These are phyloP conservation scores for Dioscorea zingiberensis DNA, from an alignment of 106 monocot species.

Conservation along the genomic window DNA sequence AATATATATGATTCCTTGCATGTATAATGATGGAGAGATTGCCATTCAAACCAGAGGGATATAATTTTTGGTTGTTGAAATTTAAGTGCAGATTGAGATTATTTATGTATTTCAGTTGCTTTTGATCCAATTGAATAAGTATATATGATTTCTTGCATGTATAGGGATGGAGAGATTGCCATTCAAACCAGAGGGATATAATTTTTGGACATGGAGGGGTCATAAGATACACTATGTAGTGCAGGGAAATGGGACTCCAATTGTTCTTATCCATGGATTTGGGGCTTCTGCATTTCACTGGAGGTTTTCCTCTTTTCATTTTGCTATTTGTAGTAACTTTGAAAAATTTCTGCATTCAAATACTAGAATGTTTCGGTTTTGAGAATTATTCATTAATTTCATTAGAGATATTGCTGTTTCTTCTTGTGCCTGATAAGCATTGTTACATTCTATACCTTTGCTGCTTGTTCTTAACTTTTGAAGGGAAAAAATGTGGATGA, in stretches of 20 bases:
- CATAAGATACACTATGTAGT: constrained; percentile 92
- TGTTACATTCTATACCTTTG: no score
- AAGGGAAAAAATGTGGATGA: no score
- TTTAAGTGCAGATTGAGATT: no score
- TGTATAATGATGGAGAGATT: constrained; percentile 67
- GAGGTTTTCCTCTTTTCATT: constrained; percentile 68
- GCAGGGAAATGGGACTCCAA: constrained; percentile 63
- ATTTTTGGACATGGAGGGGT: constrained; percentile 93
- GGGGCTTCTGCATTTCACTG: constrained; percentile 96
- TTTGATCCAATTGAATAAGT: no score
- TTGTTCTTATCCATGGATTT: constrained; percentile 98
- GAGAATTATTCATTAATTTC: no score
- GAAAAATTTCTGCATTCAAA: no score
- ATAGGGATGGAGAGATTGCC: constrained; percentile 76
- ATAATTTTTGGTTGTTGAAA: constrained; percentile 94
- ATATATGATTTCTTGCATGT: not conserved
- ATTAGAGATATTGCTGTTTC: no score
- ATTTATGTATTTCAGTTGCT: no score
- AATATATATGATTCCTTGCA: not conserved
- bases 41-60: constrained; percentile 80
- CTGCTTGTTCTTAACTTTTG: not conserved
- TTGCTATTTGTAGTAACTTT: no score
- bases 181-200: constrained; percentile 83
- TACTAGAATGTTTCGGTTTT: no score
- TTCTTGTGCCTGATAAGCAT: no score